Evolutionary conservation across 345 rosid species (phyloP).

Genomic region (Salix arbutifolia): DNA sequence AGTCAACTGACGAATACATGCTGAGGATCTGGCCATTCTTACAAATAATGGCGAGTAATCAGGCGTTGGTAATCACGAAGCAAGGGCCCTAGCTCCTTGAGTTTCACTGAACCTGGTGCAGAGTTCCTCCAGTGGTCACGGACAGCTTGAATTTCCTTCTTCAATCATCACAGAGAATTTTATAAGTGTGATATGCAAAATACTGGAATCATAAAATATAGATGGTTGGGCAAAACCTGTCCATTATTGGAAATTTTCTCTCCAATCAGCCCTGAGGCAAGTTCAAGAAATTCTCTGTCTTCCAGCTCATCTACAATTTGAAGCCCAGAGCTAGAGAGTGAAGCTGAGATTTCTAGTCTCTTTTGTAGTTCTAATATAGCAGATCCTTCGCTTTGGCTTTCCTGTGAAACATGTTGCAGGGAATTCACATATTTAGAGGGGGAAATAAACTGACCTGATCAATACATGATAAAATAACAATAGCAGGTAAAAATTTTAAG

Average conservation of each 20-base stretch:
- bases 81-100: conserved; percentile 79
- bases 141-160: conserved; percentile 54
- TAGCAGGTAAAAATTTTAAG: not conserved
- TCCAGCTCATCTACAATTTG: conserved; percentile 61
- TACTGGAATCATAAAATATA: conserved; percentile 13
- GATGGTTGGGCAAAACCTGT: conserved; percentile 38
- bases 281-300: conserved; percentile 69
- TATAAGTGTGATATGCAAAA: conserved; percentile 16
- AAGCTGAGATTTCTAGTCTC: conserved; percentile 53
- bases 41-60: conserved; percentile 47
- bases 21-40: conserved; percentile 32
- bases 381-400: conserved; percentile 42
- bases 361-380: conserved; percentile 57
- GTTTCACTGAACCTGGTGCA: conserved; percentile 45
- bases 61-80: conserved; percentile 86
- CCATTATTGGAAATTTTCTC: conserved; percentile 37
- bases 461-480: not conserved
- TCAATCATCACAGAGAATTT: conserved; percentile 14
- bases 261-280: conserved; percentile 52
- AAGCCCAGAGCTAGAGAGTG: conserved; percentile 32
- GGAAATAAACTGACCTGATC: not conserved
- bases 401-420: conserved; percentile 38
- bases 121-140: conserved; percentile 79
- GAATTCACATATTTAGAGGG: not conserved
- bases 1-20: not conserved